Conservation (phyloP, 305 asterid genomes). For the Vinca major region DNA sequence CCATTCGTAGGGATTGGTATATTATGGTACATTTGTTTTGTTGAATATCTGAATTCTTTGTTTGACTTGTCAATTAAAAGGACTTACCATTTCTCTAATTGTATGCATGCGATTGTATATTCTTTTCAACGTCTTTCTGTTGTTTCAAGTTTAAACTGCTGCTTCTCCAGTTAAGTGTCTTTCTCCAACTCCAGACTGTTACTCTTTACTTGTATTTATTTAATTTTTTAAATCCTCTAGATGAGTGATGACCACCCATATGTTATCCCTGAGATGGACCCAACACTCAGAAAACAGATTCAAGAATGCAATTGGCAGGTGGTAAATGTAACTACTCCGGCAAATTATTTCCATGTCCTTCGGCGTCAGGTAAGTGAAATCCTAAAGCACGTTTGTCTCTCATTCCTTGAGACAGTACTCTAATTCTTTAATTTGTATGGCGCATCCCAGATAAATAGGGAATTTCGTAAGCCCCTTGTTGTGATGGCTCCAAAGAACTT, state of each 20-base stretch:
- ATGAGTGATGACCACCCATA: conserved; percentile 89
- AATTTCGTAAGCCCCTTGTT: conserved; percentile 84
- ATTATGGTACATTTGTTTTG: too few species aligned
- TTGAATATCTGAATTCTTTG: too few species aligned
- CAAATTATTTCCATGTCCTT: conserved; percentile 91
- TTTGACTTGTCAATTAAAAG: too few species aligned
- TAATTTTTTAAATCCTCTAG: conserved; percentile 23
- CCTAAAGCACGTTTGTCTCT: background rate
- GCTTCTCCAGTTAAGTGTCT: background rate
- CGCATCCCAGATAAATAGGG: conserved; percentile 58
- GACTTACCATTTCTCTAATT: background rate
- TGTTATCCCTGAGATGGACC: conserved; percentile 91
- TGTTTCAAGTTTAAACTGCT: background rate
- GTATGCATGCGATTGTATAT: background rate
- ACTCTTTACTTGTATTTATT: background rate
- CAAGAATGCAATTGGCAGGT: conserved; percentile 97
- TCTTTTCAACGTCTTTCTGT: background rate
- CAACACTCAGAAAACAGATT: conserved; percentile 79
- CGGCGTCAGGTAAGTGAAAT: conserved; percentile 52
- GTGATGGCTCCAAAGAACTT: conserved; percentile 92
- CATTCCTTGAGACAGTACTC: background rate
- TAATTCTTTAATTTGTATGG: conserved; percentile 21
- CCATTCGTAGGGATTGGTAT: too few species aligned
- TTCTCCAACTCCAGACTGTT: background rate
- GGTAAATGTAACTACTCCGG: conserved; percentile 93